Evolutionary conservation across 192 early-diverging fungal genomes (phyloP).

Genomic region (Backusella morwellensis): DNA sequence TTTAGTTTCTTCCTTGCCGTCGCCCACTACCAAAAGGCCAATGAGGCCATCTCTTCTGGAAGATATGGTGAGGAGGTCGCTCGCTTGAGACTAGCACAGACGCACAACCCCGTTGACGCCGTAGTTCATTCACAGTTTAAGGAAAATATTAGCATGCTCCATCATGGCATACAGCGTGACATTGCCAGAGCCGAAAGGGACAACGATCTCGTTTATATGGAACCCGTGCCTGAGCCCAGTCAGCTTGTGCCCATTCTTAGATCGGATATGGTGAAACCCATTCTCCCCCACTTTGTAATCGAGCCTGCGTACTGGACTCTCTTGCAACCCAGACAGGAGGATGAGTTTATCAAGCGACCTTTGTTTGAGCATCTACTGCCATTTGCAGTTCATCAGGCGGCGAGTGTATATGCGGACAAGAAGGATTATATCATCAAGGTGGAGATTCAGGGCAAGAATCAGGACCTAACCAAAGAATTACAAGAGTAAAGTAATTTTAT

Average conservation of each 20-base stretch:
- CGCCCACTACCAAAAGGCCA: slow-evolving; percentile 76
- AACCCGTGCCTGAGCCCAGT: slow-evolving; percentile 64
- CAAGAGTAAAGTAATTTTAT: slow-evolving; percentile 11
- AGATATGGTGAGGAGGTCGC: slow-evolving; percentile 88
- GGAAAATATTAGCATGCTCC: slow-evolving; percentile 11
- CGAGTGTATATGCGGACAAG: slow-evolving; percentile 78
- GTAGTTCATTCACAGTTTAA: slow-evolving; percentile 19
- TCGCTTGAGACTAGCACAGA: slow-evolving; percentile 57
- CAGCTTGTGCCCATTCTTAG: slow-evolving; percentile 58
- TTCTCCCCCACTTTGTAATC: slow-evolving; percentile 43
- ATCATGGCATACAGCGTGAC: slow-evolving; percentile 22
- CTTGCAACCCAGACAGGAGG: background rate
- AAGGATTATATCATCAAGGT: slow-evolving; percentile 73
- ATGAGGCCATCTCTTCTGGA: slow-evolving; percentile 62
- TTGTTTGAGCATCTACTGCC: slow-evolving; percentile 85
- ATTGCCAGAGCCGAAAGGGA: slow-evolving; percentile 74
- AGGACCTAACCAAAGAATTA: slow-evolving; percentile 49
- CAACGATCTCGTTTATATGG: slow-evolving; percentile 88
- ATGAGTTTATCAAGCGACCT: slow-evolving; percentile 51
- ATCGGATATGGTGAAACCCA: slow-evolving; percentile 74
- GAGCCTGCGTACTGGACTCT: slow-evolving; percentile 21
- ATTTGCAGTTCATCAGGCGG: slow-evolving; percentile 88
- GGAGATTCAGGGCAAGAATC: slow-evolving; percentile 58
- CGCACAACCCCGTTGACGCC: slow-evolving; percentile 16
- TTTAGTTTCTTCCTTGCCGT: slow-evolving; percentile 67